Evolutionary conservation across 306 rosid genomes (phyloP), one percentile per base, ranked within the genome.

Genomic region (Sindora glabra): DNA sequence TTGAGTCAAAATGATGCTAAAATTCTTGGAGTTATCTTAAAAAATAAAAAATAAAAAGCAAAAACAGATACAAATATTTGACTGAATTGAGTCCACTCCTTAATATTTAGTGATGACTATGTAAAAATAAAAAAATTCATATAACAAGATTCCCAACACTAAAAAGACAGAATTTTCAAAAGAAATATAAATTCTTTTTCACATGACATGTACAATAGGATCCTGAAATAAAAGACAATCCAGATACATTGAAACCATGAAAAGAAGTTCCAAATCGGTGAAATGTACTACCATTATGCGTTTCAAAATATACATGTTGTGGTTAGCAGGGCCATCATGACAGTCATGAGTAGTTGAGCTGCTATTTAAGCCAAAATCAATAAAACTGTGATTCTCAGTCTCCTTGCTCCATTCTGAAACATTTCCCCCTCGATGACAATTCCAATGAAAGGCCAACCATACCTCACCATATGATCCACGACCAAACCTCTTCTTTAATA

Each of bases 391-490:
- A 12, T 68, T 70, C 25, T 56, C 58, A 76, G 50, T 68, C 62
- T 70, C 76, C 69, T 49, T 69, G 65, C 72, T 72, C 69, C 65
- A 58, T 30, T 71, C 57, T 36, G 79, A 64, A 55, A 67, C 51
- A 52, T 75, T 78, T 52, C 63, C 76, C 55, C 42, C 85, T 70
- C 83, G 76, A 67, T 71, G 51, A 75, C 95, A 88, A 55, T 88
- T 81, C 95, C 95, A 84, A 56, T 79, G 86, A 74, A 85, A 83
- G 74, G 98, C 95, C 81, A 91, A 59, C 98, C 98, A 91, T 52
- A 91, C 98, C 79, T 91, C 98, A 17, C 98, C 98, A 79, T 81
- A 91, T 14, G 98, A 88, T 75, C 98, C 96, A 64, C 89, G 96
- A 54, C 90, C 98, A 73, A 88, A 88, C 71, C 86, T 85, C 85